Percentiles rank a stretch among this genome's conserved stretches.
phyloP scores from a whole-genome alignment of 2,329 filamentous ascomycete species.

The Cladophialophora bantiana region DNA sequence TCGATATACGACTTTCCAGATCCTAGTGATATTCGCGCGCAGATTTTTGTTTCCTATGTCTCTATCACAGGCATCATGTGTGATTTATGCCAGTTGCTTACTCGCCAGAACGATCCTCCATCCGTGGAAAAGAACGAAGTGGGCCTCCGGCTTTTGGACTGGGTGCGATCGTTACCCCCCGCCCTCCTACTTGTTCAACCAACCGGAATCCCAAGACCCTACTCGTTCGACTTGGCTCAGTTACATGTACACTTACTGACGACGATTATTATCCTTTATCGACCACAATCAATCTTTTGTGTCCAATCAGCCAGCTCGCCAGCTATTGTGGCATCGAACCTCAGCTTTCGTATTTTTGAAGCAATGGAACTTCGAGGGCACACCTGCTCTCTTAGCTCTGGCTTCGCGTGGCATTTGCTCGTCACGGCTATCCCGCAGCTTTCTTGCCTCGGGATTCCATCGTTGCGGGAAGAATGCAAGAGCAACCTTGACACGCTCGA shows the following conservation, averaged over 20 bases:
- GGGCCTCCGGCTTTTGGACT: conserved; percentile 21
- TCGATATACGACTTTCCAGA: conserved; percentile 28
- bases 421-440: conserved; percentile 31
- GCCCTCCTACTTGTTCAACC: conserved; percentile 18
- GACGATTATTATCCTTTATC: conserved; percentile 29
- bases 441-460: conserved; percentile 25
- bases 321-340: conserved; percentile 23
- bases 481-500: conserved; percentile 27
- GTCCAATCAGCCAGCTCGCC: conserved; percentile 12
- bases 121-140: conserved; percentile 15
- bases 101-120: conserved; percentile 18
- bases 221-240: conserved; percentile 29
- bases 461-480: conserved; percentile 13
- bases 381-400: conserved; percentile 26
- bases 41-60: conserved; percentile 30
- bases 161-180: conserved; percentile 16
- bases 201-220: conserved; percentile 19
- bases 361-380: conserved; percentile 29
- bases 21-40: conserved; percentile 22
- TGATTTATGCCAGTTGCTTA: conserved; percentile 27
- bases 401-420: conserved; percentile 26
- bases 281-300: conserved; percentile 26
- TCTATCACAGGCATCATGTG: conserved; percentile 26
- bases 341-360: conserved; percentile 32
- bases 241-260: conserved; percentile 28